phyloP scores from a whole-genome alignment of 371 early-diverging fungal genomes.

The Cokeromyces recurvatus region DNA sequence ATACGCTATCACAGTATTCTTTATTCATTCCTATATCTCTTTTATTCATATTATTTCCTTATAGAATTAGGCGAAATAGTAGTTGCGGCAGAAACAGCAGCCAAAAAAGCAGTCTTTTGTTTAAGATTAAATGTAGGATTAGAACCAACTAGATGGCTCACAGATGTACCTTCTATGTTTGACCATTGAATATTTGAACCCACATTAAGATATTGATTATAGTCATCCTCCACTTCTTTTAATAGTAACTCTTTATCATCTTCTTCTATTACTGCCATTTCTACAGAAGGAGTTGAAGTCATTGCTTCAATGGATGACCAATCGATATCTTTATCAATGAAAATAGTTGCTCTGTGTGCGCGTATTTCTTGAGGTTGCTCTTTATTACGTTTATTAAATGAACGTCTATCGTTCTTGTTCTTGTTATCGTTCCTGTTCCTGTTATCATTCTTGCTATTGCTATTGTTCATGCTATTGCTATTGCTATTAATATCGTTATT shows the following conservation, averaged over 20 bases:
- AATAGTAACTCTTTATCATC: conserved; percentile 11
- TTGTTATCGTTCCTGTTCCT: conserved; percentile 3
- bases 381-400: conserved; percentile 2
- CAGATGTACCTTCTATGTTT: conserved; percentile 5
- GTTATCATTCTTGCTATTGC: conserved; percentile 1
- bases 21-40: not conserved
- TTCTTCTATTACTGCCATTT: conserved; percentile 4
- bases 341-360: conserved; percentile 31
- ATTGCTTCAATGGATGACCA: conserved; percentile 27
- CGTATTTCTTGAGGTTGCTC: conserved; percentile 18
- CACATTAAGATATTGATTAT: conserved; percentile 25
- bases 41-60: conserved; percentile 10
- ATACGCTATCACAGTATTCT: too few species aligned
- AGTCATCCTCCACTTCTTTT: conserved; percentile 29
- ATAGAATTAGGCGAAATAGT: conserved; percentile 10
- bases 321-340: conserved; percentile 43
- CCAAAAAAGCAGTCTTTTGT: conserved; percentile 35
- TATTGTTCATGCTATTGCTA: conserved; percentile 9
- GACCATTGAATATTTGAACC: conserved; percentile 21
- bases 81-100: conserved; percentile 28
- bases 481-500: conserved; percentile 9
- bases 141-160: conserved; percentile 27
- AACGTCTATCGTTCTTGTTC: not conserved
- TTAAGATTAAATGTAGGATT: conserved; percentile 34
- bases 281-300: not conserved